Conservation (phyloP, 805 yeast species). For the Debaryomyces tyrocola region DNA sequence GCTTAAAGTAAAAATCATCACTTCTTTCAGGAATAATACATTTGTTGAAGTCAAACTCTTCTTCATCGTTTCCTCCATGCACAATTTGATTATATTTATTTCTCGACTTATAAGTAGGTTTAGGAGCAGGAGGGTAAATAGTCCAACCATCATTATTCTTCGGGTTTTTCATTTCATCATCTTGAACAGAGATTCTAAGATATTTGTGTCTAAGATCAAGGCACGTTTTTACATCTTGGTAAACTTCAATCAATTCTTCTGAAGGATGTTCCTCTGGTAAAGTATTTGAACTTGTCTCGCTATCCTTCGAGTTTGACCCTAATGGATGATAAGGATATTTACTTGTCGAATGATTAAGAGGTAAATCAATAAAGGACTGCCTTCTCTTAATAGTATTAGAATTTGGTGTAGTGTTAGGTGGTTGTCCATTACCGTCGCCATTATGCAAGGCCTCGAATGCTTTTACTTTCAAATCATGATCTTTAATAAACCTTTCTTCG, state of each 20-base stretch:
- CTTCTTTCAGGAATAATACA: conserved; percentile 55
- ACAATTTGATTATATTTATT: conserved; percentile 50
- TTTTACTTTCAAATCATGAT: conserved; percentile 63
- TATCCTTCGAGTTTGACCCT: conserved; percentile 6
- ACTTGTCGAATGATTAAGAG: conserved; percentile 13
- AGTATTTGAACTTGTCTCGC: conserved; percentile 13
- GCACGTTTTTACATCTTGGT: conserved; percentile 61
- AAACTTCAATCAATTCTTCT: conserved; percentile 64
- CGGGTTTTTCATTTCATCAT: conserved; percentile 72
- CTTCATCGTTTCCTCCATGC: conserved; percentile 32
- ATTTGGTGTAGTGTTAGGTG: conserved; percentile 3
- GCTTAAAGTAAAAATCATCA: conserved; percentile 37
- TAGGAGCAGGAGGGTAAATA: conserved; percentile 92
- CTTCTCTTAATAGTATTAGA: conserved; percentile 24
- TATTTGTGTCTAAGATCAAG: conserved; percentile 76
- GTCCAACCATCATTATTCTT: conserved; percentile 73
- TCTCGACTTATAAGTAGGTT: conserved; percentile 73
- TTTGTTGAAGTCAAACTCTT: conserved; percentile 58
- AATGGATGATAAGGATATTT: neutral
- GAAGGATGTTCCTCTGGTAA: conserved; percentile 59
- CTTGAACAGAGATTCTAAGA: conserved; percentile 67
- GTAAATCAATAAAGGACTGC: conserved; percentile 41
- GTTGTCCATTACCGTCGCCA: conserved; percentile 5
- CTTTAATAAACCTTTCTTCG: conserved; percentile 63
- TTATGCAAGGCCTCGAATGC: conserved; percentile 52